Conservation (phyloP, 495 filamentous ascomycete genomes). For the Annulohypoxylon nitens region DNA sequence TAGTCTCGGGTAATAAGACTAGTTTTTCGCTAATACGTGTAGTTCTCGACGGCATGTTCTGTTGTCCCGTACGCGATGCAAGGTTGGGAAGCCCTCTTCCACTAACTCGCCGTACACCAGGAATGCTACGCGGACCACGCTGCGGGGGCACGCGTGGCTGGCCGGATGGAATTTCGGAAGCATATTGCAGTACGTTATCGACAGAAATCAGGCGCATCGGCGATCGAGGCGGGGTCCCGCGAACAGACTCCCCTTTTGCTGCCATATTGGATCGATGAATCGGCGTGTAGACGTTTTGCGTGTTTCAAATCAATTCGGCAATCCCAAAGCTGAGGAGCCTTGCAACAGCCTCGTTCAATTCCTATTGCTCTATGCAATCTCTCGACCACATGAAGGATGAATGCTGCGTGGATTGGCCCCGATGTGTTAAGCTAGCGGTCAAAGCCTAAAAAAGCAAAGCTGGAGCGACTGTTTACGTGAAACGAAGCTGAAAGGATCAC, state of each 20-base stretch:
- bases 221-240: constrained; percentile 47
- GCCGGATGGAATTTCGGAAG: constrained; percentile 94
- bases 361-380: not conserved
- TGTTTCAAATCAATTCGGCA: not conserved
- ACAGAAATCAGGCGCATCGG: constrained; percentile 90
- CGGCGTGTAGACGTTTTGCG: not conserved
- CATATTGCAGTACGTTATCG: constrained; percentile 93
- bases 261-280: constrained; percentile 38
- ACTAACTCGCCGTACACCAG: constrained; percentile 59
- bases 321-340: not conserved
- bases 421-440: not conserved
- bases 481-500: not conserved
- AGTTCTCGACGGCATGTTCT: constrained; percentile 86
- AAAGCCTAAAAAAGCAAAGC: too few relatives aligned
- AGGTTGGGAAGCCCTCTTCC: constrained; percentile 55
- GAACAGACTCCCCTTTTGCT: constrained; percentile 41
- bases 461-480: constrained; percentile 1
- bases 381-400: not conserved
- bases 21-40: constrained; percentile 96
- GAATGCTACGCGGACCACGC: constrained; percentile 55
- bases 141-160: constrained; percentile 82
- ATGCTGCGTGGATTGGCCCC: not conserved
- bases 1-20: constrained; percentile 90
- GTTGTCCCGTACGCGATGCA: constrained; percentile 68
- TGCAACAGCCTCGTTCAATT: not conserved